Conservation (phyloP, 257 asterid genomes). For the Ligustrum vulgare region DNA sequence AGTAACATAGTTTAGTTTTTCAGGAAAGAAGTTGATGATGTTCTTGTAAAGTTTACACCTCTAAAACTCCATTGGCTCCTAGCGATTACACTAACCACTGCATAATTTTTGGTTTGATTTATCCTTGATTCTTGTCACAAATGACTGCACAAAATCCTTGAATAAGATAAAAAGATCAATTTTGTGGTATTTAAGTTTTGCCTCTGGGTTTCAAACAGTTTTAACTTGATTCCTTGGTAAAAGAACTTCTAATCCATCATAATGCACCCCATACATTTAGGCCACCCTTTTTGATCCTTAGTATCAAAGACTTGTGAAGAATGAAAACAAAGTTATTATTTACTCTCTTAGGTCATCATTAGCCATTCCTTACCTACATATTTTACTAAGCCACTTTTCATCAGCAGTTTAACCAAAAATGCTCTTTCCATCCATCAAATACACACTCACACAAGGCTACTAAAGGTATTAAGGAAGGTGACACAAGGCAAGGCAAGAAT, state of each 20-base stretch:
- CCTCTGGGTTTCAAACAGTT: background rate
- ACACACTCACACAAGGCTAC: background rate
- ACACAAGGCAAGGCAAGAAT: no score
- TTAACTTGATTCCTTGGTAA: background rate
- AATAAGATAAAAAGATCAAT: background rate
- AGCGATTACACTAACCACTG: no score
- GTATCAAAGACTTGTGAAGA: background rate
- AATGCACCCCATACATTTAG: background rate
- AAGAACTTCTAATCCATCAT: background rate
- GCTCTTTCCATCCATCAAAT: background rate
- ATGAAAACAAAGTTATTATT: constrained; percentile 6
- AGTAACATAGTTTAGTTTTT: no score
- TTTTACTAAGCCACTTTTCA: background rate
- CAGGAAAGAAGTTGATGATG: no score
- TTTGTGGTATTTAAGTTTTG: background rate
- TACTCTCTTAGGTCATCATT: constrained; percentile 8
- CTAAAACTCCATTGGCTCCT: no score
- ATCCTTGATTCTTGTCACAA: no score
- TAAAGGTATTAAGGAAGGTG: no score
- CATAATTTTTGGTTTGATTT: no score
- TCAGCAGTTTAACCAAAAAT: background rate
- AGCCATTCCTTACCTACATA: constrained; percentile 7
- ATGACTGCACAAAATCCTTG: background rate
- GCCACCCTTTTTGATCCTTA: background rate
- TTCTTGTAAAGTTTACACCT: no score